These are phyloP conservation scores for Pseudocercospora fuligena DNA, from an alignment of 2,329 filamentous ascomycete species.

Conservation along the genomic window DNA sequence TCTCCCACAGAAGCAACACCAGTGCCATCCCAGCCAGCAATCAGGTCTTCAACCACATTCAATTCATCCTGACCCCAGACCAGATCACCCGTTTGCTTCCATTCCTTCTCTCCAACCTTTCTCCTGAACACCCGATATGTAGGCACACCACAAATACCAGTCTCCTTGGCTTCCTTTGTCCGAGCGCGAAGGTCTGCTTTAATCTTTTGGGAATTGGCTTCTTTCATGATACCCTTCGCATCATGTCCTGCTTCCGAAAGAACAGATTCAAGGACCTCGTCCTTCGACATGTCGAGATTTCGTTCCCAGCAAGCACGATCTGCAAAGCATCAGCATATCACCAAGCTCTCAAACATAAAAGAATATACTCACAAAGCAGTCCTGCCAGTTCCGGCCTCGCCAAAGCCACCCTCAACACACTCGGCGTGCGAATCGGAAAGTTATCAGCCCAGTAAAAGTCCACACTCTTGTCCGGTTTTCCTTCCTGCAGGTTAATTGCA, in stretches of 20 bases:
- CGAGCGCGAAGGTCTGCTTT: slow-evolving; percentile 29
- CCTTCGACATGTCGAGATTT: slow-evolving; percentile 32
- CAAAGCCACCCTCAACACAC: slow-evolving; percentile 25
- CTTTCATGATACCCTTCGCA: slow-evolving; percentile 17
- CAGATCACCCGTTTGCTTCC: slow-evolving; percentile 27
- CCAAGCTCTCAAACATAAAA: too few species aligned
- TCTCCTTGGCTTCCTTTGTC: slow-evolving; percentile 29
- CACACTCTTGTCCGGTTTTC: slow-evolving; percentile 25
- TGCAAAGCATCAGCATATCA: slow-evolving; percentile 12
- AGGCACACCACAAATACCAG: slow-evolving; percentile 30
- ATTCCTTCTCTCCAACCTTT: slow-evolving; percentile 14
- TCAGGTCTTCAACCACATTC: slow-evolving; percentile 30
- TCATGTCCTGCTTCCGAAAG: slow-evolving; percentile 28
- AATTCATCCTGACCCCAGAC: slow-evolving; percentile 35
- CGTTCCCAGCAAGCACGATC: slow-evolving; percentile 33
- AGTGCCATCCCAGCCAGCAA: slow-evolving; percentile 28
- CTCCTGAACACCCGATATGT: slow-evolving; percentile 31
- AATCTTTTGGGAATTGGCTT: slow-evolving; percentile 24
- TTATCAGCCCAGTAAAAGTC: slow-evolving; percentile 33
- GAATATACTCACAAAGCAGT: slow-evolving; percentile 23
- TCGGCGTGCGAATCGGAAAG: slow-evolving; percentile 31
- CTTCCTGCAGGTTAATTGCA: slow-evolving; percentile 29
- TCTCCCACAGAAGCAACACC: slow-evolving; percentile 18
- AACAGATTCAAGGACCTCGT: slow-evolving; percentile 25
- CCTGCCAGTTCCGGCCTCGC: slow-evolving; percentile 25